Conservation (phyloP, 2,329 filamentous ascomycete species). For the Diaporthe vexans region DNA sequence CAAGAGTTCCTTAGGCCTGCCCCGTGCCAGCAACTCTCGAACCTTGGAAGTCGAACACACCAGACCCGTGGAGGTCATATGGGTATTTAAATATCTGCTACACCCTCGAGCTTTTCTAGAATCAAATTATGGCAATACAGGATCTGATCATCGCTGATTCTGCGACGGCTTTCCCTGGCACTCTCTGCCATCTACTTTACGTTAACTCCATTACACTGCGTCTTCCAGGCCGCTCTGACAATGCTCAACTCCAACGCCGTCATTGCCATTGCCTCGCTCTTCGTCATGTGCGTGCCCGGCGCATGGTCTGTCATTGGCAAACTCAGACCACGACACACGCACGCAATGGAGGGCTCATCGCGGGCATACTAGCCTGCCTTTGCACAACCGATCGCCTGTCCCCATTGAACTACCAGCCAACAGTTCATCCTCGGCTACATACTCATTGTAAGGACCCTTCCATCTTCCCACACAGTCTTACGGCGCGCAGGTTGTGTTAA, state of each 20-base stretch:
- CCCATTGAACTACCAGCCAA: background rate
- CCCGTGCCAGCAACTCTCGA: background rate
- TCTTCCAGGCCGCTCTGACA: background rate
- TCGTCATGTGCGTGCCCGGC: background rate
- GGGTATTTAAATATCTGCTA: too few species aligned
- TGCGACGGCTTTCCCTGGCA: too few species aligned
- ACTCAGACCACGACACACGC: background rate
- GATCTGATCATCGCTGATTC: too few species aligned
- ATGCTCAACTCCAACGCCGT: background rate
- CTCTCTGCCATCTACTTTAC: too few species aligned
- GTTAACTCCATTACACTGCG: too few species aligned
- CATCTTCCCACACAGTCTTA: too few species aligned
- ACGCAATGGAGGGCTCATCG: background rate
- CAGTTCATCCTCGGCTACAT: background rate
- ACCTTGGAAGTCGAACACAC: constrained; percentile 19
- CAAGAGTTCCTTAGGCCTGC: constrained; percentile 39
- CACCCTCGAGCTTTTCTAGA: too few species aligned
- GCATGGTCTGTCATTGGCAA: background rate
- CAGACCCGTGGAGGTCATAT: background rate
- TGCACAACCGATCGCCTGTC: background rate
- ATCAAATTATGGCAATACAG: too few species aligned
- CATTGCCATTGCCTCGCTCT: background rate
- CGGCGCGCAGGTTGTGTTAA: too few species aligned
- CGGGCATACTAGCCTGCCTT: background rate
- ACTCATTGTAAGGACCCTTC: too few species aligned